Base-by-base conservation (phyloP, 2,329 filamentous ascomycete species). In the Apiospora aurea region DNA sequence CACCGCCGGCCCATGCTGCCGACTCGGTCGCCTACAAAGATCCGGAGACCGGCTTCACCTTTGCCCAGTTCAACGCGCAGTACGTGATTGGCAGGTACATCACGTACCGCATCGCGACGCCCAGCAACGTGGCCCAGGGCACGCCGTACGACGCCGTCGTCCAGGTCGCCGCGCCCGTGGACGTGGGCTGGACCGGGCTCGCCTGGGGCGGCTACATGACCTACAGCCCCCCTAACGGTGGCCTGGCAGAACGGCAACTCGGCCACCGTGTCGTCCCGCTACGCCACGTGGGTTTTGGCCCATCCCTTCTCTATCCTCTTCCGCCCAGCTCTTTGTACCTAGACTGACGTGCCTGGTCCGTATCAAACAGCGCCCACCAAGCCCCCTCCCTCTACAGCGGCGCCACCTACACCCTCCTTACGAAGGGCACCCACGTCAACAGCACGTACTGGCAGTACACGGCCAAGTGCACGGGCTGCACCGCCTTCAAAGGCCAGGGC, bases 171-270 rank as follows among this genome's bases (percentile, higher is more conserved):
- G 81, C 84, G 0, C 84, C 85, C 18, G 78, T 78, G n/a, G 76
- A 78, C 2, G 81, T 85, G 66, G 85, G 85, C 71, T 87, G 85
- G 85, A 82, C 83, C 11, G 85, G 84, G 2, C 78, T 86, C 29
- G 82, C 85, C 18, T 87, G 85, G 85, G 85, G 84, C n/a, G 85
- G 84, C 4, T 81, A 81, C 46, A 87, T 87, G 85, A 81, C 83
- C 0, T 84, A 85, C 76, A 83, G 84, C 72, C 85, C 85, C 85
- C 1, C 78, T 87, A 1, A 81, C 83, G 5, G 76, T 87, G 41
- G 82, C 80, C 5, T 87, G 85, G 85, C 75, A 79, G 49, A 85
- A 84, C 74, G 84, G 82, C 34, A 80, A 77, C 18, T 81, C 77
- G 21, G 82, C 81, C 14, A 81, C 85, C 1, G 78, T 83, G 16